phyloP scores from a whole-genome alignment of 164 flowering plant species.

The Magnolia changhungtana region DNA sequence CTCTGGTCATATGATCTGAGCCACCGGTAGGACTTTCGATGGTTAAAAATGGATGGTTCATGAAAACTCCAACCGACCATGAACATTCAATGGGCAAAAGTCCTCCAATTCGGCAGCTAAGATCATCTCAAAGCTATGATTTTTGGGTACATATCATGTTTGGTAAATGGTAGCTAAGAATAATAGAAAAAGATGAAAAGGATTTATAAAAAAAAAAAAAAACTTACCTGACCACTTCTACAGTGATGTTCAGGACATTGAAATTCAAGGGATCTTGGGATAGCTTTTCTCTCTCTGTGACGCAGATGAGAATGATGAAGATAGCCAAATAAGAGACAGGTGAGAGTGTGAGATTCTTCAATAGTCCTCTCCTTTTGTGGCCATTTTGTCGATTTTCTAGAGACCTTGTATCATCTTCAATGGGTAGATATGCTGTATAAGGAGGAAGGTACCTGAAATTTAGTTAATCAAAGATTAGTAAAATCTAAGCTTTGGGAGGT shows the following conservation, averaged over 20 bases:
- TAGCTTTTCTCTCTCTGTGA: slow-evolving; percentile 39
- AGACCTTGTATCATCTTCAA: slow-evolving; percentile 10
- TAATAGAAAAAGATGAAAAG: no score
- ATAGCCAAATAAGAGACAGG: slow-evolving; percentile 39
- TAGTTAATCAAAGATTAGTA: no score
- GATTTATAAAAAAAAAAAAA: neutral
- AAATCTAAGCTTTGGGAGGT: no score
- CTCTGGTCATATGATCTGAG: no score
- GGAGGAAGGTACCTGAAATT: slow-evolving; percentile 77
- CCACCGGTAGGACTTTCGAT: no score
- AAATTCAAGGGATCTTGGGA: slow-evolving; percentile 50
- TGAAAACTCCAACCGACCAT: no score
- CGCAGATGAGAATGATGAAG: slow-evolving; percentile 40
- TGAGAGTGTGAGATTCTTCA: slow-evolving; percentile 27
- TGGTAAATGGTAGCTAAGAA: no score
- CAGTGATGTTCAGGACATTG: slow-evolving; percentile 36
- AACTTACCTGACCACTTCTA: slow-evolving; percentile 45
- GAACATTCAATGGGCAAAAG: no score
- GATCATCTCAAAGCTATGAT: no score
- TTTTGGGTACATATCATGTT: no score
- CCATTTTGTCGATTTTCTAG: slow-evolving; percentile 3
- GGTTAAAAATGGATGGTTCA: no score
- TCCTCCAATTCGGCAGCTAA: no score
- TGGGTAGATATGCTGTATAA: slow-evolving; percentile 42
- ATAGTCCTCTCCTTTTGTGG: neutral